Base-by-base conservation (phyloP, 257 asterid species). In the Salvia splendens region DNA sequence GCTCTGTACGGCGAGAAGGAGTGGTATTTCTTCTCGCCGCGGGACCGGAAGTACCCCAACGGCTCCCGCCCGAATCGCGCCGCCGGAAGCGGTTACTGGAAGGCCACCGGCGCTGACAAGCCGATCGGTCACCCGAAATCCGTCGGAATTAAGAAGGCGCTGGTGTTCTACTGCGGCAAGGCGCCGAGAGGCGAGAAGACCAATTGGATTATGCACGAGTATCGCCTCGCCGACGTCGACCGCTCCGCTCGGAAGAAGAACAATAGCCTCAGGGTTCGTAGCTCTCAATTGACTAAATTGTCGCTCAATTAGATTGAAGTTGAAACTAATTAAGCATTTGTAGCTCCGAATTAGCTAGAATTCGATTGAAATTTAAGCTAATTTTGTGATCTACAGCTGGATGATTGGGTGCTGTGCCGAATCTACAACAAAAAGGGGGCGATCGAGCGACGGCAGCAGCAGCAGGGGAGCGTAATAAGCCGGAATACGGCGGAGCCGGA, bases 371-470 rank as follows among this genome's bases (percentile, higher is more conserved):
- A 20, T 20, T 20, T 0, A 20, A 20, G 24, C 24, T 20, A 20
- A 20, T 20, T 20, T 20, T 20, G 24, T 1, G 24, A 20, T 46
- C 12, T 47, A 8, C 91, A 91, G 97, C 82, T 91, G 72, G 97
- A 91, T 73, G 97, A 91, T 71, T 88, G 97, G 97, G 95, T 91
- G 52, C 81, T 91, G 70, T 91, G 97, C 80, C 95, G 97, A 58
- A 88, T 91, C 66, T 91, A 91, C 95, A 88, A 91, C 83, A 91
- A 91, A 64, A 88, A 83, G 43, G 97, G 97, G 0, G 4, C 92
- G 4, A 72, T 82, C 66, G 92, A 90, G 77, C 77, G 79, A 64
- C 78, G 71, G 24, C 24, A 20, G 30, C 77, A 56, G 33, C 70
- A 67, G 38, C 76, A 48, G 43, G 38, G 10, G 20, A 75, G 53